Base-by-base conservation (phyloP, 495 filamentous ascomycete genomes). In the Annulohypoxylon moriforme region DNA sequence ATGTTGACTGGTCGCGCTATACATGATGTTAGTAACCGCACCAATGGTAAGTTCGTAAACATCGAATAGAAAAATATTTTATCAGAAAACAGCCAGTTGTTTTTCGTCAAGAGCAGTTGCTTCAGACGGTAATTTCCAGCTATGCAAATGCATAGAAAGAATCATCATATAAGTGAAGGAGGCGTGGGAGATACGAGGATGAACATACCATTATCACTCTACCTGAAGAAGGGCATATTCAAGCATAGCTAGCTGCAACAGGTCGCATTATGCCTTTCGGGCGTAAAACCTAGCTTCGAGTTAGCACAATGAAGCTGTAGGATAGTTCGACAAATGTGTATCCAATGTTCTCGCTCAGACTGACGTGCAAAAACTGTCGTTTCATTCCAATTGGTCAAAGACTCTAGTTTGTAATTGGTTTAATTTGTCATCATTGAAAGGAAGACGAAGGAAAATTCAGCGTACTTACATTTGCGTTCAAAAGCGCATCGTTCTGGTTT, bases 51-150 rank as follows among this genome's bases (percentile, higher is more conserved):
- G 11, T 25, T 40, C 16, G 13, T 5, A 47, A 60, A 59, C 14
- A 42, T 14, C 49, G n/a, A 50, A 20, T 20, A 34, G 14, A 47
- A 3, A 5, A 36, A 55, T 57, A 71, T 64, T 66, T 80, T 83
- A 87, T 97, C 94, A 97, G 94, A 90, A 85, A 89, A 76, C 86
- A 97, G 93, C 93, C 93, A 91, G 89, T 91, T 87, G 81, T 96
- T 58, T 76, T 83, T 94, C 93, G 86, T 91, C 94, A 92, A 86
- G 76, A 85, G 88, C 87, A 82, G 78, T 74, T 84, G 86, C 87
- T 88, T 98, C 93, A 89, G 95, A 91, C 95, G 95, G 95, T 98
- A 98, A 98, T 97, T 98, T 97, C 94, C 94, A 97, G 93, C 93
- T 93, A 96, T 94, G 93, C 89, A 86, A 78, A 85, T 85, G 87